Percentiles rank a stretch among this genome's conserved stretches.
Conservation (phyloP, 306 rosid species). For the Lablab purpureus region DNA sequence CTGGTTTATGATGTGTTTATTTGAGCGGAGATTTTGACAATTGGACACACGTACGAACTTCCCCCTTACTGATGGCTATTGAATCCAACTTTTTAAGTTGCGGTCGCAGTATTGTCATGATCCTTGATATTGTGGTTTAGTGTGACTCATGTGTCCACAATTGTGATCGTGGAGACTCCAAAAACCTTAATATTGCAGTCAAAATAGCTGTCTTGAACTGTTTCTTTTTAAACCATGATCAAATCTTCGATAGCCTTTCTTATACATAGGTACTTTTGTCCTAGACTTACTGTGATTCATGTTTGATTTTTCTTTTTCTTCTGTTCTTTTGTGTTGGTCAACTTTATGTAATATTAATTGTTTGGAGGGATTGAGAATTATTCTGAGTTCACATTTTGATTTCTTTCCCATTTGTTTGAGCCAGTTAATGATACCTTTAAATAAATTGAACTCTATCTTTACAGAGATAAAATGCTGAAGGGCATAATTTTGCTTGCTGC, state of each 20-base stretch:
- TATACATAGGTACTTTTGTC: constrained; percentile 1
- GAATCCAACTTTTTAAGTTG: neutral
- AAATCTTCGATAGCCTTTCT: constrained; percentile 28
- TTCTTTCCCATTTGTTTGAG: neutral
- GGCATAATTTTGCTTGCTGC: constrained; percentile 14
- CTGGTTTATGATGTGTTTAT: neutral
- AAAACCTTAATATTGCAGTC: neutral
- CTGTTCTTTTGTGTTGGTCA: neutral
- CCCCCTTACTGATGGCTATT: neutral
- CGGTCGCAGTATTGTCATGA: neutral
- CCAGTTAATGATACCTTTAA: neutral
- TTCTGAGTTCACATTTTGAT: neutral
- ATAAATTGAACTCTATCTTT: constrained; percentile 10
- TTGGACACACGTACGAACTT: neutral
- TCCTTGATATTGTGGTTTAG: neutral
- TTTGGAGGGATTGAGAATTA: neutral
- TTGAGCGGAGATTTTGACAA: neutral
- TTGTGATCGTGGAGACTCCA: neutral
- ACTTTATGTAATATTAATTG: neutral
- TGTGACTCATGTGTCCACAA: neutral
- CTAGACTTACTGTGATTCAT: constrained; percentile 6
- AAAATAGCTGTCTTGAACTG: neutral
- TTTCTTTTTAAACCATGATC: neutral
- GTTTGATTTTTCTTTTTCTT: neutral
- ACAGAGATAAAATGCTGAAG: constrained; percentile 4